These are phyloP conservation scores for Phaffia australis DNA, from an alignment of 768 basidiomycete species.

Conservation along the genomic window DNA sequence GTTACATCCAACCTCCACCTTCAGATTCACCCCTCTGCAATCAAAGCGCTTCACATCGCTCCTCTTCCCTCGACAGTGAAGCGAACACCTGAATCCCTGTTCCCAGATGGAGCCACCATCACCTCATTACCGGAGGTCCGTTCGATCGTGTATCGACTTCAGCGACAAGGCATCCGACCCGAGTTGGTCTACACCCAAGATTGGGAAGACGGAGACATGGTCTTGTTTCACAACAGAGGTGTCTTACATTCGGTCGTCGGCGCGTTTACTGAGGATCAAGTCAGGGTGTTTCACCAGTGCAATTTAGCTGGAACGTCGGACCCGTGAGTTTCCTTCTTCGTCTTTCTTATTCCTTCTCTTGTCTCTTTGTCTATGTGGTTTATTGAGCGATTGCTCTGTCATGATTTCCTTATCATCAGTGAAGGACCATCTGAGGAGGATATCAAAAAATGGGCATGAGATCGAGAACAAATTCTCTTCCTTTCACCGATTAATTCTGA, in stretches of 20 bases:
- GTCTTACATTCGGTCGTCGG: slow-evolving; percentile 69
- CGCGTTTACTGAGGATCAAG: slow-evolving; percentile 51
- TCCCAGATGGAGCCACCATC: slow-evolving; percentile 70
- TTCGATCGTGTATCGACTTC: slow-evolving; percentile 68
- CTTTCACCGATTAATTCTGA: too few relatives aligned
- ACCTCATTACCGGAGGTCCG: slow-evolving; percentile 63
- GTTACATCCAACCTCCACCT: slow-evolving; percentile 70
- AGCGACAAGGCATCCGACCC: slow-evolving; percentile 12
- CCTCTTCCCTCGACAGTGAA: slow-evolving; percentile 55
- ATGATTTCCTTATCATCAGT: slow-evolving; percentile 41
- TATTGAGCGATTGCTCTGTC: not conserved
- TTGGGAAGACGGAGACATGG: slow-evolving; percentile 56
- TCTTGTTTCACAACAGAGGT: slow-evolving; percentile 78
- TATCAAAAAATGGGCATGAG: slow-evolving; percentile 49
- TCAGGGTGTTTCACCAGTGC: slow-evolving; percentile 66
- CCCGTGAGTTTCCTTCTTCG: slow-evolving; percentile 46
- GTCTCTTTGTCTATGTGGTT: not conserved
- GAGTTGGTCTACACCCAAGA: slow-evolving; percentile 70
- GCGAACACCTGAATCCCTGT: slow-evolving; percentile 52
- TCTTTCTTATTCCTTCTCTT: not conserved
- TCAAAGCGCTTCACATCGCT: slow-evolving; percentile 54
- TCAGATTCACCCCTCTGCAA: slow-evolving; percentile 80
- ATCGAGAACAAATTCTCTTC: not conserved
- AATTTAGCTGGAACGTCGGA: slow-evolving; percentile 72
- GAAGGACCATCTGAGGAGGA: slow-evolving; percentile 59